These are phyloP conservation scores for Candida pseudoviswanathii DNA, from an alignment of 1,139 yeast genomes.

Conservation along the genomic window DNA sequence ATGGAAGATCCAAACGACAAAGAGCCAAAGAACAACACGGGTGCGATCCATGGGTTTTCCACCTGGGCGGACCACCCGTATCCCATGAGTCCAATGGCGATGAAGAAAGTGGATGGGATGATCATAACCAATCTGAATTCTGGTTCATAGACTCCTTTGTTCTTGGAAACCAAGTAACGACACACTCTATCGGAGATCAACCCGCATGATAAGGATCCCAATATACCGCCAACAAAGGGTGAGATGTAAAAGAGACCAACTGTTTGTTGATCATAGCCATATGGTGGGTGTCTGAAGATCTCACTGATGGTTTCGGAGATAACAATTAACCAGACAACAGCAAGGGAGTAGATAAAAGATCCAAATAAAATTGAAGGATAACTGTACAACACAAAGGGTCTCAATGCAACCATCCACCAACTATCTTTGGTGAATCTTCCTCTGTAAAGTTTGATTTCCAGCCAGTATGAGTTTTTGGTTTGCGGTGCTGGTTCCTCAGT, in stretches of 20 bases:
- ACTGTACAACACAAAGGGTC: constrained; percentile 54
- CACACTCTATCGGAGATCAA: constrained; percentile 49
- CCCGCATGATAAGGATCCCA: constrained; percentile 61
- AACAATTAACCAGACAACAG: constrained; percentile 66
- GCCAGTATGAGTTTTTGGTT: constrained; percentile 20
- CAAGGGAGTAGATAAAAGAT: constrained; percentile 54
- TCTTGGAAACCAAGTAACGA: constrained; percentile 36
- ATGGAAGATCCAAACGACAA: constrained; percentile 61
- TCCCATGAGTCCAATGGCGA: constrained; percentile 57
- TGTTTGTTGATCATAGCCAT: constrained; percentile 47
- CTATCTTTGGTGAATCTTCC: constrained; percentile 54
- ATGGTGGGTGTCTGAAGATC: constrained; percentile 49
- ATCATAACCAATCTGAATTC: constrained; percentile 61
- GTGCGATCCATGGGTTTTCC: constrained; percentile 59
- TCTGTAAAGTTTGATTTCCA: constrained; percentile 27
- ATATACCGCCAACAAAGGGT: constrained; percentile 60
- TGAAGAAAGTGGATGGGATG: constrained; percentile 49
- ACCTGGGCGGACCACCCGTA: constrained; percentile 60
- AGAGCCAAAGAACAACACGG: constrained; percentile 56
- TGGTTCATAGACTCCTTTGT: constrained; percentile 62
- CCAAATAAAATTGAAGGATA: constrained; percentile 61
- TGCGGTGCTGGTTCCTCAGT: constrained; percentile 4
- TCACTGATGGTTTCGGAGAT: constrained; percentile 59
- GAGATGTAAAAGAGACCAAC: constrained; percentile 61
- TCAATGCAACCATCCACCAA: constrained; percentile 59